Percentiles rank a stretch among this genome's conserved stretches.
Conservation (phyloP, 352 stramenopile species). For the Phytopythium delawarense region DNA sequence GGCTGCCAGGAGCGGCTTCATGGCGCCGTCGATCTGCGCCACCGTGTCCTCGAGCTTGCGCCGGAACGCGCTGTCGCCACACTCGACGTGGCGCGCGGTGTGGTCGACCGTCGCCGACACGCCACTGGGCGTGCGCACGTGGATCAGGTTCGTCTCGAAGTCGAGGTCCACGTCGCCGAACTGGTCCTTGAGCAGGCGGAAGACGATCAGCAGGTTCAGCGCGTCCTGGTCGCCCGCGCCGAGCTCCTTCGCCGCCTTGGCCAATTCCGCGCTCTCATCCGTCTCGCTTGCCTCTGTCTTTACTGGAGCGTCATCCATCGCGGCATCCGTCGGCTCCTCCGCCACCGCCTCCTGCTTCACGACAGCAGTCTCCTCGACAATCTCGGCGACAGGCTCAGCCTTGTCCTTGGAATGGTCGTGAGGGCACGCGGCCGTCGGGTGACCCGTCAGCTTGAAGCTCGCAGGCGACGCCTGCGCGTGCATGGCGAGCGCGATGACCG, state of each 20-base stretch:
- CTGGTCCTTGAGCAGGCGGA: constrained; percentile 81
- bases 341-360: not conserved
- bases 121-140: constrained; percentile 76
- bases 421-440: constrained; percentile 68
- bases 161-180: constrained; percentile 83
- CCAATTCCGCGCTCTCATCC: constrained; percentile 19
- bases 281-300: constrained; percentile 14
- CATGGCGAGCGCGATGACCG: constrained; percentile 94
- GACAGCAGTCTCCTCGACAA: not conserved
- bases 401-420: constrained; percentile 75
- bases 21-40: constrained; percentile 54
- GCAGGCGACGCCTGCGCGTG: constrained; percentile 85
- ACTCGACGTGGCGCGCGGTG: constrained; percentile 57
- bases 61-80: constrained; percentile 58
- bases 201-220: constrained; percentile 81
- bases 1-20: constrained; percentile 58
- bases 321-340: constrained; percentile 7
- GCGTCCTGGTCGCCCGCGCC: constrained; percentile 73
- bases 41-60: constrained; percentile 68
- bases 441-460: constrained; percentile 76
- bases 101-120: constrained; percentile 64
- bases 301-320: constrained; percentile 5
- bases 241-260: constrained; percentile 61
- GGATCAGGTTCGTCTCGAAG: constrained; percentile 87
- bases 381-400: not conserved